Conservation (phyloP, 2,329 filamentous ascomycete genomes). For the Ophiocordyceps camponoti-rufipedis region DNA sequence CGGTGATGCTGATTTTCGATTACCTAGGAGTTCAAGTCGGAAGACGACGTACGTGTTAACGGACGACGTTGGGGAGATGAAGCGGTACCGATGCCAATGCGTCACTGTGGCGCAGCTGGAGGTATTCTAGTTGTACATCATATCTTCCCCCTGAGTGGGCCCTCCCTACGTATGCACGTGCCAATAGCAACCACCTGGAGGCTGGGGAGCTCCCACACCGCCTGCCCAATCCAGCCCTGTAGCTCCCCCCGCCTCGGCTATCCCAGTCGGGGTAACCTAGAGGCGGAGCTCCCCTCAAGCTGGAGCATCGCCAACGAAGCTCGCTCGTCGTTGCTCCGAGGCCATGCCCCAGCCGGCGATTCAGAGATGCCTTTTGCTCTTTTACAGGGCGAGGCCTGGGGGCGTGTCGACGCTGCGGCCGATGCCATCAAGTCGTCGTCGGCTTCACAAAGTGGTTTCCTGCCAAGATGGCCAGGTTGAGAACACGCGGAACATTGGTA, state of each 20-base stretch:
- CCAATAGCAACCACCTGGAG: background rate
- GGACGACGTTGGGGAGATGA: background rate
- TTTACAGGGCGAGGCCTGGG: background rate
- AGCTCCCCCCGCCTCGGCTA: background rate
- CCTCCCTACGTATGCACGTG: background rate
- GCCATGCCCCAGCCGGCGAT: background rate
- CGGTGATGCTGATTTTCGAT: background rate
- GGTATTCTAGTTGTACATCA: background rate
- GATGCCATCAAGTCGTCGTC: background rate
- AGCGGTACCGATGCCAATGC: background rate
- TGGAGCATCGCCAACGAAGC: background rate
- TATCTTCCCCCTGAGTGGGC: no score
- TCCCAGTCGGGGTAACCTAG: no score
- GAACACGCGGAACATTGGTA: constrained; percentile 83
- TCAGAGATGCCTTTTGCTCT: background rate
- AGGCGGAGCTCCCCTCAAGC: background rate
- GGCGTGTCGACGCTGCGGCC: background rate
- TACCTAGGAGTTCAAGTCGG: no score
- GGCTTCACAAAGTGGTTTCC: background rate
- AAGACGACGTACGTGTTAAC: background rate
- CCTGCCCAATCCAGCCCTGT: background rate
- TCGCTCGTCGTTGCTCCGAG: background rate
- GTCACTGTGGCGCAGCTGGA: background rate
- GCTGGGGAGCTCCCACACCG: background rate
- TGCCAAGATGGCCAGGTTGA: constrained; percentile 8